These are phyloP conservation scores for Trypanosoma melophagium DNA, from an alignment of 208 protist genomes.

Conservation along the genomic window DNA sequence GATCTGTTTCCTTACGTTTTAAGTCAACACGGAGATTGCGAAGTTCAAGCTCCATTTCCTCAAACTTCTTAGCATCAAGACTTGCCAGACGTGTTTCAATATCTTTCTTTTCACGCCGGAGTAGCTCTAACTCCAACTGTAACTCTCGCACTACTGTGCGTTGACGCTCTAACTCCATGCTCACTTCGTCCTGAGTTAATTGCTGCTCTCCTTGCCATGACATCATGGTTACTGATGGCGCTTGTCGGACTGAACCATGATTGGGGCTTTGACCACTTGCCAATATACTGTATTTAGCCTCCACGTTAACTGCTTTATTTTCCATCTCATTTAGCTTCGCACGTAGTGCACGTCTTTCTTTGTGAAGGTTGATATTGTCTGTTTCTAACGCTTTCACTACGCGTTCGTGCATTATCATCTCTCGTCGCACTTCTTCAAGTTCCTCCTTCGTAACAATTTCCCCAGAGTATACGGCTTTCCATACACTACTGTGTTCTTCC, in stretches of 20 bases:
- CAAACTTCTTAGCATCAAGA: slow-evolving; percentile 28
- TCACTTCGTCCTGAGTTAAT: slow-evolving; percentile 7
- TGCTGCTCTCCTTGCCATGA: not conserved
- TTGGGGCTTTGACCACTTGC: slow-evolving; percentile 32
- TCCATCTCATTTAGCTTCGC: slow-evolving; percentile 43
- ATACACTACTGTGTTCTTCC: slow-evolving; percentile 5
- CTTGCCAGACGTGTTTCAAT: slow-evolving; percentile 18
- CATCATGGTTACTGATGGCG: not conserved
- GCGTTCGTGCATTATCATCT: slow-evolving; percentile 68
- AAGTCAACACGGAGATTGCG: slow-evolving; percentile 28
- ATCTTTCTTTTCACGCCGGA: slow-evolving; percentile 23
- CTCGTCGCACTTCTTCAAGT: slow-evolving; percentile 36
- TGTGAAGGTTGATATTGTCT: slow-evolving; percentile 64
- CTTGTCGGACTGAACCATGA: not conserved
- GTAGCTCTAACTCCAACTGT: slow-evolving; percentile 33
- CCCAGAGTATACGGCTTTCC: slow-evolving; percentile 19
- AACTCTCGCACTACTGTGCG: slow-evolving; percentile 32
- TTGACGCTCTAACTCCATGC: slow-evolving; percentile 21
- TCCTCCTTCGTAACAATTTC: slow-evolving; percentile 23
- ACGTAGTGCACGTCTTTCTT: slow-evolving; percentile 45
- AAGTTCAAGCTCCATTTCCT: slow-evolving; percentile 35
- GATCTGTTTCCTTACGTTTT: slow-evolving; percentile 29
- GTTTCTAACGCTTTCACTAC: slow-evolving; percentile 66
- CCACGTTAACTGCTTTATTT: slow-evolving; percentile 48
- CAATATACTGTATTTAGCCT: slow-evolving; percentile 70